These are phyloP conservation scores for Cryptococcus hybrid DNA, from an alignment of 1,284 basidiomycete genomes.

Conservation along the genomic window DNA sequence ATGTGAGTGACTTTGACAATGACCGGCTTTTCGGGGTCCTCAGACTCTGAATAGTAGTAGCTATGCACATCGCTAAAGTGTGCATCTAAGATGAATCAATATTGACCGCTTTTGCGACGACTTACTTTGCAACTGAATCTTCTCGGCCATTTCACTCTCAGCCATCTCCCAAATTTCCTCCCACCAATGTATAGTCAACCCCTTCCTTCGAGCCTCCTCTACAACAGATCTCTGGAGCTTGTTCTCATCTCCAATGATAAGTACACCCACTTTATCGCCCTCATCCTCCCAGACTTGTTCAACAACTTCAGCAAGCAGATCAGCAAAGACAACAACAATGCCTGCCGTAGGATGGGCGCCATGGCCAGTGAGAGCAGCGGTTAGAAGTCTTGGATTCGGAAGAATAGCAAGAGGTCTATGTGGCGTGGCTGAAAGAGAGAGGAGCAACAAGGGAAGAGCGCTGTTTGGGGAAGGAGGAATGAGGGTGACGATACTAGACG, in stretches of 20 bases:
- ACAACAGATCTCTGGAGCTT: constrained; percentile 6
- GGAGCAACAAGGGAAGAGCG: constrained; percentile 37
- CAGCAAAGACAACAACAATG: constrained; percentile 34
- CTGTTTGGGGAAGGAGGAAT: constrained; percentile 35
- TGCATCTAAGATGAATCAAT: constrained; percentile 7
- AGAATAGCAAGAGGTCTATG: constrained; percentile 34
- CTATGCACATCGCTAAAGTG: constrained; percentile 32
- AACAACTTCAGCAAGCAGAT: constrained; percentile 27
- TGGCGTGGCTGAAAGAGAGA: constrained; percentile 30
- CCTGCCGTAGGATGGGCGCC: constrained; percentile 25
- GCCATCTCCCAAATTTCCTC: constrained; percentile 44
- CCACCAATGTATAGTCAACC: constrained; percentile 37
- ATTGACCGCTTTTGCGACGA: background rate
- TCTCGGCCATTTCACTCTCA: constrained; percentile 13
- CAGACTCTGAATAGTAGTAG: constrained; percentile 31
- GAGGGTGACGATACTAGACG: constrained; percentile 28
- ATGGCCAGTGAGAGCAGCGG: constrained; percentile 12
- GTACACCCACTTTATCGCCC: constrained; percentile 17
- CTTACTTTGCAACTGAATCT: constrained; percentile 12
- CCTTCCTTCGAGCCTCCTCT: constrained; percentile 21
- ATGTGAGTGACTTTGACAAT: constrained; percentile 41
- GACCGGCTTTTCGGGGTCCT: constrained; percentile 5
- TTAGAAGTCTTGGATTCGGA: constrained; percentile 25
- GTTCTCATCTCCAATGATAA: constrained; percentile 36
- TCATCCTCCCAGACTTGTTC: constrained; percentile 30